Evolutionary conservation across 805 yeast genomes (phyloP).

Genomic region (Metschnikowia koreensis): DNA sequence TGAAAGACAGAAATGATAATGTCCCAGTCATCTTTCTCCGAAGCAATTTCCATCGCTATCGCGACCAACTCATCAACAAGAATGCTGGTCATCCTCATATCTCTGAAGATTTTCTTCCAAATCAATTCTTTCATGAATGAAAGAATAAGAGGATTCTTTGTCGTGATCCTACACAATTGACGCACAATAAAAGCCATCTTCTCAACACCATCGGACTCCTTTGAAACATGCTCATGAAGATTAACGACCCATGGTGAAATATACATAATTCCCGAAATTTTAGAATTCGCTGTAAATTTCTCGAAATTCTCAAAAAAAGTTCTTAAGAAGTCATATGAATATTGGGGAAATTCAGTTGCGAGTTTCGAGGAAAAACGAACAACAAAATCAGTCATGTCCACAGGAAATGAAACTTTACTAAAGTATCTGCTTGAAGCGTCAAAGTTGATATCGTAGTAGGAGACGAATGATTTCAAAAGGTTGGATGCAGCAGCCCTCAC

Average conservation of each 20-base stretch:
- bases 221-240: conserved; percentile 57
- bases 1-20: conserved; percentile 61
- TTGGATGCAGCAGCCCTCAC: conserved; percentile 64
- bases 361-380: conserved; percentile 54
- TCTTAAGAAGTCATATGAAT: conserved; percentile 60
- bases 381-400: conserved; percentile 61
- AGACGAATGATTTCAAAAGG: conserved; percentile 60
- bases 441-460: conserved; percentile 55
- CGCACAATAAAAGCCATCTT: conserved; percentile 60
- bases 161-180: conserved; percentile 58
- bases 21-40: conserved; percentile 71
- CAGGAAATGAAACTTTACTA: conserved; percentile 64
- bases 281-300: conserved; percentile 31
- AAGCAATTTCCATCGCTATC: conserved; percentile 71
- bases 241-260: conserved; percentile 76
- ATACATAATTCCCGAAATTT: conserved; percentile 47
- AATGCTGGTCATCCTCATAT: conserved; percentile 54
- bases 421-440: conserved; percentile 56
- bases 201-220: conserved; percentile 59
- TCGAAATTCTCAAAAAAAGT: conserved; percentile 48
- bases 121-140: conserved; percentile 56
- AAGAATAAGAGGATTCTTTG: conserved; percentile 46
- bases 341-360: conserved; percentile 53
- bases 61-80: conserved; percentile 73
- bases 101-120: conserved; percentile 67